Evolutionary conservation across 106 monocot species (phyloP), one percentile per base, ranked within the genome.

Genomic region (Phalaenopsis aphrodite): DNA sequence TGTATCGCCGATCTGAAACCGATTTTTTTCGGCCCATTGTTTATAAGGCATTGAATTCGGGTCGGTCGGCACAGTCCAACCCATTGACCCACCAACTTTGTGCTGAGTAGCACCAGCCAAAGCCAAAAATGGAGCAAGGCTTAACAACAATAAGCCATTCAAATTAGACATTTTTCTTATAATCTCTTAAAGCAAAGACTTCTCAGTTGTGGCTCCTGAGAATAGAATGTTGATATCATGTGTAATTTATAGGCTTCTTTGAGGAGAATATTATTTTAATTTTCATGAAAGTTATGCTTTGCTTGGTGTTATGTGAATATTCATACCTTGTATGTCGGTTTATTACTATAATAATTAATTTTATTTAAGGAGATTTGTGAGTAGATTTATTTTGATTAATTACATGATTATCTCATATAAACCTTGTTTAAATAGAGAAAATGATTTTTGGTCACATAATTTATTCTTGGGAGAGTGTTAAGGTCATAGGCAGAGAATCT

Each of bases 51-150:
- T 77, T 8, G 80, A 67, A 64, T 84, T 87, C 41, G 86, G 83
- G 56, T 83, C 84, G 4, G 78, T 18, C 1, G 92, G 91, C 30
- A 91, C 84, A 4, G 82, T 76, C 98, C 91, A 92, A 11, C 91
- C 94, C 69, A 41, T 80, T 6, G 79, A 61, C 2, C 81, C 90
- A 9, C 94, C 94, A 2, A 94, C 94, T 84, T 48, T 89, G 86
- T 88, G 91, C 80, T 88, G 90, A 71, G 75, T 76, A 48, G 84
- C 92, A 41, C 83, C 77, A 21, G 87, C 92, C 83, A 86, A 71
- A 45, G 85, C 43, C 2, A 75, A 49, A n/a, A 87, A 30, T 24
- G 87, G 37, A 47, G 80, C 81, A 41, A 88, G 24, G 83, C 79
- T 85, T 17, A 88, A 47, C 2, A 83, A 15, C 68, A 78, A 73